Conservation (phyloP, 345 rosid genomes). For the Gossypium raimondii region DNA sequence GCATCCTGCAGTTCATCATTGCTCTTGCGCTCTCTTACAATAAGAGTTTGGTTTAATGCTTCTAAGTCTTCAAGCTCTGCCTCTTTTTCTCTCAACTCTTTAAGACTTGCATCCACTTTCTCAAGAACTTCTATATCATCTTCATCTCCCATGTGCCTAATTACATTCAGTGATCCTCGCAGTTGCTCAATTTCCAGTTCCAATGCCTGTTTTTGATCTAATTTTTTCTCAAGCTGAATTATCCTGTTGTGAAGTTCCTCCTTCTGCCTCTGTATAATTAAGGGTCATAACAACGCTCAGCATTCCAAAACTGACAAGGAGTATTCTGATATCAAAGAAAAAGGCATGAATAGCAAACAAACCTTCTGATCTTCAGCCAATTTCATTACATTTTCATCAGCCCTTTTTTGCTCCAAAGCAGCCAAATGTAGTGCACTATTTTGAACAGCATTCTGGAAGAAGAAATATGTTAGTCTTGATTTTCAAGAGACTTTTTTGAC, state of each 20-base stretch:
- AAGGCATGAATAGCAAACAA: slow-evolving; percentile 20
- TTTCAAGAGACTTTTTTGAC: not conserved
- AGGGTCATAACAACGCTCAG: slow-evolving; percentile 12
- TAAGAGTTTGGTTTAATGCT: slow-evolving; percentile 70
- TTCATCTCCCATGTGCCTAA: slow-evolving; percentile 66
- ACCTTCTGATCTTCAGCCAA: slow-evolving; percentile 96
- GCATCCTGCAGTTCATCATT: slow-evolving; percentile 94
- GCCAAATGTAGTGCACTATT: slow-evolving; percentile 65
- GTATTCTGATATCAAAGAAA: slow-evolving; percentile 3
- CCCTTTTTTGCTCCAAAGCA: slow-evolving; percentile 70
- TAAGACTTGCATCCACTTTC: slow-evolving; percentile 54
- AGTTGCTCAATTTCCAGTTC: slow-evolving; percentile 77
- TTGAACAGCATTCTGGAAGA: slow-evolving; percentile 51
- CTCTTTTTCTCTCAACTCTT: slow-evolving; percentile 79
- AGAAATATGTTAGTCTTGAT: not conserved
- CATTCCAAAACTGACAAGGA: slow-evolving; percentile 9
- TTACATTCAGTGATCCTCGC: slow-evolving; percentile 58
- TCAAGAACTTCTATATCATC: slow-evolving; percentile 61
- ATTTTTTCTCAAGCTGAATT: slow-evolving; percentile 59
- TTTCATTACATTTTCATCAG: slow-evolving; percentile 65
- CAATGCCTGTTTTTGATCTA: slow-evolving; percentile 79
- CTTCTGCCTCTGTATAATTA: slow-evolving; percentile 57
- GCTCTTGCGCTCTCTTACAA: slow-evolving; percentile 75
- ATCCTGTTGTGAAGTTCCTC: slow-evolving; percentile 65
- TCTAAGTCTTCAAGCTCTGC: slow-evolving; percentile 65